phyloP scores from a whole-genome alignment of 73 alveolate genomes.

The Paramecium bursaria region DNA sequence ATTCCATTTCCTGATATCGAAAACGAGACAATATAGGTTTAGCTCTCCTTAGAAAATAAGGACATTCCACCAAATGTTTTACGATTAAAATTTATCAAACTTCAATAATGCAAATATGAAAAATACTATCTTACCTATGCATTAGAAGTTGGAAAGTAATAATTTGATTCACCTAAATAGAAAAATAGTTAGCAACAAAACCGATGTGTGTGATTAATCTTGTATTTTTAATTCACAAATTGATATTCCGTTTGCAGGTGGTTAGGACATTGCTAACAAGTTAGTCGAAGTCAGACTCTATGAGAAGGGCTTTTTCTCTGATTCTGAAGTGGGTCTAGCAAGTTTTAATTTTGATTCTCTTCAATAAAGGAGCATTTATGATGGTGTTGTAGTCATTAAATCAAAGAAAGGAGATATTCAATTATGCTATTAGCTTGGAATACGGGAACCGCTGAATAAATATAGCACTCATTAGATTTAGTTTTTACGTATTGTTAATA shows the following conservation, averaged over 20 bases:
- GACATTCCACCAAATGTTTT: slow-evolving; percentile 33
- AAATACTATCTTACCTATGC: slow-evolving; percentile 25
- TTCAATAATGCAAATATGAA: slow-evolving; percentile 31
- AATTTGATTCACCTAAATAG: not conserved
- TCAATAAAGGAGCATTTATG: not conserved
- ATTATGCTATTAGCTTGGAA: slow-evolving; percentile 2
- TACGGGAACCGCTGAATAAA: slow-evolving; percentile 52
- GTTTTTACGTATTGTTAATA: not conserved
- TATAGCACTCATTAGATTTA: not conserved
- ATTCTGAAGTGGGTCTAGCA: slow-evolving; percentile 28
- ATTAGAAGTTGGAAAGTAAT: slow-evolving; percentile 29
- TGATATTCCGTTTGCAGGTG: slow-evolving; percentile 18
- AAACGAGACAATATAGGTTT: not conserved
- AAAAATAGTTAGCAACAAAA: slow-evolving; percentile 14
- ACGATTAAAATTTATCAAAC: slow-evolving; percentile 16
- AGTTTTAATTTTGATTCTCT: not conserved
- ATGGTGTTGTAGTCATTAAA: not conserved
- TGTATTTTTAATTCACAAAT: slow-evolving; percentile 27
- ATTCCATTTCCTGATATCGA: slow-evolving; percentile 28
- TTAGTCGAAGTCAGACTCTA: slow-evolving; percentile 17
- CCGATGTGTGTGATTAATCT: slow-evolving; percentile 36
- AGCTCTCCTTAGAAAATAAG: slow-evolving; percentile 22
- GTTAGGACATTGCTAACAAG: not conserved
- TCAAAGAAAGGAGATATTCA: not conserved
- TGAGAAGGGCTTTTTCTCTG: slow-evolving; percentile 47